Conservation (phyloP, 1,139 yeast species). For the Kodamaea anthophila region DNA sequence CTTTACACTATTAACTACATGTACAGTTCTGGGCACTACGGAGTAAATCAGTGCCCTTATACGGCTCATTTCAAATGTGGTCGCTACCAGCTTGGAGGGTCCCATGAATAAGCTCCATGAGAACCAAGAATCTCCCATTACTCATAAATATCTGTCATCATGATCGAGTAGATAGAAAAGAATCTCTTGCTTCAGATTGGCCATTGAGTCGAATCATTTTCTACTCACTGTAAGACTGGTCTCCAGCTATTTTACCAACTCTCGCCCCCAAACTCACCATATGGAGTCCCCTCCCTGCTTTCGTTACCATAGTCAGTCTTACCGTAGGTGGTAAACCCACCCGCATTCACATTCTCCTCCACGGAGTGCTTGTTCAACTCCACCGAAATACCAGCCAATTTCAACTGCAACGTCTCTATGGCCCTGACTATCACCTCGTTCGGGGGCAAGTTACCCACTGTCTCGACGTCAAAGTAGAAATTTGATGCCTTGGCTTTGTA, state of each 20-base stretch:
- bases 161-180: too few species aligned
- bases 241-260: conserved; percentile 8
- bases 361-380: conserved; percentile 64
- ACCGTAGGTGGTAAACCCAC: conserved; percentile 48
- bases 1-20: too few species aligned
- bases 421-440: conserved; percentile 85
- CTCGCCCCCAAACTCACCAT: conserved; percentile 42
- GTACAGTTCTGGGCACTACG: too few species aligned
- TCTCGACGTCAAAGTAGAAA: conserved; percentile 84
- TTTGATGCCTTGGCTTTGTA: conserved; percentile 74
- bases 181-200: too few species aligned
- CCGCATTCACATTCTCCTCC: conserved; percentile 37
- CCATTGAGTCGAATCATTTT: too few species aligned
- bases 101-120: too few species aligned
- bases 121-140: too few species aligned
- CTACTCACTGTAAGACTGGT: too few species aligned
- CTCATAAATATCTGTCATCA: too few species aligned
- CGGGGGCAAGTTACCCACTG: conserved; percentile 84
- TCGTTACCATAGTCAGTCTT: conserved; percentile 34
- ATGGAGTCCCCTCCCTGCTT: conserved; percentile 38
- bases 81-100: too few species aligned
- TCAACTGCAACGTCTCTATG: conserved; percentile 77
- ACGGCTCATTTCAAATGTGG: too few species aligned
- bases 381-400: conserved; percentile 82
- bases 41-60: too few species aligned